A percentile compares a stretch with the other conserved stretches of the same genome.
phyloP scores from a whole-genome alignment of 208 protist genomes.

The Phytomonas sp. region DNA sequence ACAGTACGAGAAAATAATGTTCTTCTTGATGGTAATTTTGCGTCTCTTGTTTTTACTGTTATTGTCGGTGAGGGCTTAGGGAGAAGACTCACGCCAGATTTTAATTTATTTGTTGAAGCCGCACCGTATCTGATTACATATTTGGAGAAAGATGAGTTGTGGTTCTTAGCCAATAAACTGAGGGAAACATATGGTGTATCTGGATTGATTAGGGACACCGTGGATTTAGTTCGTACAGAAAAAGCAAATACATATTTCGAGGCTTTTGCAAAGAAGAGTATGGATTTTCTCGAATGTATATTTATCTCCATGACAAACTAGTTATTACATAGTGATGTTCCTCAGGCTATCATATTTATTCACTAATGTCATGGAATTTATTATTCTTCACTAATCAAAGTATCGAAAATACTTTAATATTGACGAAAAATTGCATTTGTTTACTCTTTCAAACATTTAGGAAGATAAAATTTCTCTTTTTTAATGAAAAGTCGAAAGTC shows the following conservation, averaged over 20 bases:
- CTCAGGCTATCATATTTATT: background rate
- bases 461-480: background rate
- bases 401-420: background rate
- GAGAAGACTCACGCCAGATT: constrained; percentile 73
- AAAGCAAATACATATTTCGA: constrained; percentile 46
- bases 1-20: constrained; percentile 76
- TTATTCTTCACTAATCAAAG: background rate
- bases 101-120: constrained; percentile 87
- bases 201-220: constrained; percentile 45
- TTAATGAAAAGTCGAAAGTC: no score
- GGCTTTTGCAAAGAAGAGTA: constrained; percentile 26
- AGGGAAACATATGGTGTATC: constrained; percentile 52
- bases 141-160: constrained; percentile 62
- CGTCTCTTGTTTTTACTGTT: constrained; percentile 84
- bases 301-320: constrained; percentile 6
- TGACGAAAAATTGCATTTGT: background rate
- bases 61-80: constrained; percentile 90
- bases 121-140: constrained; percentile 76
- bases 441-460: background rate
- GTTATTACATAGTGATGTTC: background rate
- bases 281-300: constrained; percentile 14
- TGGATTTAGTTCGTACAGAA: constrained; percentile 40
- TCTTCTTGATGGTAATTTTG: constrained; percentile 88
- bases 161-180: constrained; percentile 59
- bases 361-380: background rate